A percentile compares a stretch with the other conserved stretches of the same genome.
Conservation (phyloP, 345 rosid species). For the Rhizophora apiculata region DNA sequence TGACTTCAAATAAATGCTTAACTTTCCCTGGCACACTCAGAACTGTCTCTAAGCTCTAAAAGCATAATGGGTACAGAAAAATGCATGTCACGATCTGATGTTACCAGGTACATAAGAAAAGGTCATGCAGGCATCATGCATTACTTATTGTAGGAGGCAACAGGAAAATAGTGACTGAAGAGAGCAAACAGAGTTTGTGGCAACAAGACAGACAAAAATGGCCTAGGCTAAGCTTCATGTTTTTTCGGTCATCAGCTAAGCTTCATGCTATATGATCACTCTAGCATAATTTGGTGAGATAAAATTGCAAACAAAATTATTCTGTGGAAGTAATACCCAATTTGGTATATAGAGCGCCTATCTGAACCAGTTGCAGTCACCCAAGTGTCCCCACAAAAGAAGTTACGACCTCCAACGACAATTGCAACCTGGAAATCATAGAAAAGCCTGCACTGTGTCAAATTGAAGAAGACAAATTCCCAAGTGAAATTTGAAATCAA, state of each 20-base stretch:
- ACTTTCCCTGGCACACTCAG: no score
- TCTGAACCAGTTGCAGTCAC: slow-evolving; percentile 1
- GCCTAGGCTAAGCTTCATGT: background rate
- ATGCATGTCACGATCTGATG: no score
- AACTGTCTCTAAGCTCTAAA: no score
- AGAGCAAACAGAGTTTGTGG: background rate
- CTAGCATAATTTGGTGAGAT: background rate
- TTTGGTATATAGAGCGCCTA: background rate
- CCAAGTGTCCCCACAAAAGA: slow-evolving; percentile 1
- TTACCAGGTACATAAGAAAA: no score
- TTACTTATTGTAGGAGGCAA: no score
- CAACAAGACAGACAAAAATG: background rate
- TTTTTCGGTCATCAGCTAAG: background rate
- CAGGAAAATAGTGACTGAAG: no score
- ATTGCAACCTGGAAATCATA: background rate
- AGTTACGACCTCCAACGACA: slow-evolving; percentile 4
- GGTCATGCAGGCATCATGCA: no score
- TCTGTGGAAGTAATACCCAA: background rate
- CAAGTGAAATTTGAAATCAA: background rate
- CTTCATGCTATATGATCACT: background rate
- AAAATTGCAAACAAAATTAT: background rate
- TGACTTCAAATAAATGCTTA: no score
- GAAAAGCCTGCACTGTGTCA: background rate
- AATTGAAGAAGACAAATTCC: slow-evolving; percentile 1
- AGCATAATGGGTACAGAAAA: no score